Evolutionary conservation across 2,329 filamentous ascomycete genomes (phyloP).

Genomic region (Fusarium chlamydosporum): DNA sequence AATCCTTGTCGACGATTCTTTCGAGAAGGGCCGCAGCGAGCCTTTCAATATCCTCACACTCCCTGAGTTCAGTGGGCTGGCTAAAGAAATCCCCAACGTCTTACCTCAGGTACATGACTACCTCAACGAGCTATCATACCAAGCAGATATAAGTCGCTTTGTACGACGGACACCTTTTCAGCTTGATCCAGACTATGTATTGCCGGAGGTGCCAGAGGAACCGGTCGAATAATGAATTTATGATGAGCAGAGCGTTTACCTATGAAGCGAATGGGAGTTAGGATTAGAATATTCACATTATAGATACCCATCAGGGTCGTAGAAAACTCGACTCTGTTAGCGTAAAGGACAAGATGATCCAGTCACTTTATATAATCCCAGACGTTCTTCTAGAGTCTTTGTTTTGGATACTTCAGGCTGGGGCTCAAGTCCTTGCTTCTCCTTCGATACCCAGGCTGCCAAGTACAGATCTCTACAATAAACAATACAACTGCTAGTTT

Average conservation of each 20-base stretch:
- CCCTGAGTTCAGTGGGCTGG: conserved; percentile 77
- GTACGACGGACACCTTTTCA: conserved; percentile 67
- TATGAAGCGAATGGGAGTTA: not conserved
- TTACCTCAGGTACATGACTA: conserved; percentile 74
- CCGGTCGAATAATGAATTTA: not conserved
- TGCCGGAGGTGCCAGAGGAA: conserved; percentile 25
- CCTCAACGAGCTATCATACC: conserved; percentile 67
- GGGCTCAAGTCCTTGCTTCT: no score
- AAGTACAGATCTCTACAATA: not conserved
- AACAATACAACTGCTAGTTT: not conserved
- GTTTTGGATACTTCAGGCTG: no score
- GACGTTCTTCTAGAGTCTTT: no score
- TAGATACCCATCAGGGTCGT: conserved; percentile 1
- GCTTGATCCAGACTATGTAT: conserved; percentile 52
- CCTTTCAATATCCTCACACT: conserved; percentile 86
- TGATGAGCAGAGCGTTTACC: not conserved
- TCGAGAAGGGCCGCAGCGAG: conserved; percentile 83
- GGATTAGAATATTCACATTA: conserved; percentile 21
- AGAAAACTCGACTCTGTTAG: no score
- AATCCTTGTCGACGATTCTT: conserved; percentile 87
- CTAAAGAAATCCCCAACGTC: conserved; percentile 59
- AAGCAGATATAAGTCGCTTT: conserved; percentile 74
- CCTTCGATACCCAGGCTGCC: conserved; percentile 8
- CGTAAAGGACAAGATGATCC: no score
- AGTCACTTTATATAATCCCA: no score